These are phyloP conservation scores for Fusarium mangiferae DNA, from an alignment of 2,329 filamentous ascomycete species.

Conservation along the genomic window DNA sequence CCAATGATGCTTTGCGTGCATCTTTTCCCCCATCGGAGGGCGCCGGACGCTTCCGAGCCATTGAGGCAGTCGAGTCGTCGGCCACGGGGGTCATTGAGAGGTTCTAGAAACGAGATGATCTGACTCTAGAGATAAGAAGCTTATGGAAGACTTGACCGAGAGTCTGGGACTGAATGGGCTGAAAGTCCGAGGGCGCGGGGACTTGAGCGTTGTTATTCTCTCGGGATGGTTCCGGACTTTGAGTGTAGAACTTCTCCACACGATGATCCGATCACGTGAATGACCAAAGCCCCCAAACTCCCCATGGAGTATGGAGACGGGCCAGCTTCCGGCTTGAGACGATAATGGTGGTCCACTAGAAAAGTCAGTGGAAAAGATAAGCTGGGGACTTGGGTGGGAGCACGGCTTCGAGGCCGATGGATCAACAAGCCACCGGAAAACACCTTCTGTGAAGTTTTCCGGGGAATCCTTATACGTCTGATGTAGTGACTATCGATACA, in stretches of 20 bases:
- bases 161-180: slow-evolving; percentile 3
- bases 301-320: slow-evolving; percentile 12
- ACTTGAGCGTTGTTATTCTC: slow-evolving; percentile 31
- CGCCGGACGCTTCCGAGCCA: slow-evolving; percentile 41
- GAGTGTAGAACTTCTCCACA: background rate
- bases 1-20: slow-evolving; percentile 41
- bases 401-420: background rate
- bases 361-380: background rate
- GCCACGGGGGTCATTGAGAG: slow-evolving; percentile 21
- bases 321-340: slow-evolving; percentile 7
- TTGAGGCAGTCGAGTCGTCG: slow-evolving; percentile 28
- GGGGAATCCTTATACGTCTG: background rate
- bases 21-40: slow-evolving; percentile 34
- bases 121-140: background rate
- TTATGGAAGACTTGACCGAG: slow-evolving; percentile 27
- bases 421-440: background rate
- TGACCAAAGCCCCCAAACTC: background rate
- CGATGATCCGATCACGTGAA: slow-evolving; percentile 26
- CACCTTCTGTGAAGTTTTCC: background rate
- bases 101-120: background rate
- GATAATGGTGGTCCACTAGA: background rate
- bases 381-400: background rate
- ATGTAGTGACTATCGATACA: background rate
- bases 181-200: slow-evolving; percentile 20
- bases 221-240: slow-evolving; percentile 30